Percentiles rank a stretch among this genome's conserved stretches.
Conservation (phyloP, 1,284 basidiomycete genomes). For the Rhodotorula mucilaginosa region DNA sequence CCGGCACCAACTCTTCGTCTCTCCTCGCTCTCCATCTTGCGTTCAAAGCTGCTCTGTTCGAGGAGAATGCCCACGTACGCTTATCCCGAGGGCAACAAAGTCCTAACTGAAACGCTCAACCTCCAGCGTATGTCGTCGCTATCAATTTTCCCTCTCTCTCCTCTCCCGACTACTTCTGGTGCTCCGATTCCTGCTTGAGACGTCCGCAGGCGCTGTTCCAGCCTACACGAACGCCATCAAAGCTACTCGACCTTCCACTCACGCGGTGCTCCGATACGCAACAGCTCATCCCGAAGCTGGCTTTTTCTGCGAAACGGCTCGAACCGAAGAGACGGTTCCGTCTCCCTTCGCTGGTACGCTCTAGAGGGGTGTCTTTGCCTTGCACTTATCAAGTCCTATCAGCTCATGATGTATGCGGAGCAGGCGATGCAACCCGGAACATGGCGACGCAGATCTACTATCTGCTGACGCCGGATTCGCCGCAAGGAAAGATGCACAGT, state of each 20-base stretch:
- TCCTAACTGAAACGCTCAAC: slow-evolving; percentile 41
- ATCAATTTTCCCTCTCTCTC: too few relatives aligned
- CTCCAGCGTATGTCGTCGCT: slow-evolving; percentile 28
- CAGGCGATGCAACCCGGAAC: slow-evolving; percentile 43
- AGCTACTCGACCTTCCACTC: too few relatives aligned
- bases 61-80: background rate
- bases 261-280: background rate
- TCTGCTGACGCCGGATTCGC: slow-evolving; percentile 52
- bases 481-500: slow-evolving; percentile 53
- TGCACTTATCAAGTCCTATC: background rate
- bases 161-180: too few relatives aligned
- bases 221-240: background rate
- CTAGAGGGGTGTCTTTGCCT: background rate
- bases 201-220: background rate
- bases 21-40: background rate
- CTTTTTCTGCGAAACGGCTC: slow-evolving; percentile 53
- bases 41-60: too few relatives aligned
- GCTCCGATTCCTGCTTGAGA: background rate
- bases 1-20: background rate
- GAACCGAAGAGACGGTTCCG: slow-evolving; percentile 47
- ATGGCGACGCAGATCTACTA: slow-evolving; percentile 53
- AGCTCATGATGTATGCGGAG: slow-evolving; percentile 5
- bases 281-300: slow-evolving; percentile 49
- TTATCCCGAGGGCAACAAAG: slow-evolving; percentile 33
- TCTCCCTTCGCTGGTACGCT: slow-evolving; percentile 52